phyloP scores from a whole-genome alignment of 164 flowering plant species.

The Platanus orientalis region DNA sequence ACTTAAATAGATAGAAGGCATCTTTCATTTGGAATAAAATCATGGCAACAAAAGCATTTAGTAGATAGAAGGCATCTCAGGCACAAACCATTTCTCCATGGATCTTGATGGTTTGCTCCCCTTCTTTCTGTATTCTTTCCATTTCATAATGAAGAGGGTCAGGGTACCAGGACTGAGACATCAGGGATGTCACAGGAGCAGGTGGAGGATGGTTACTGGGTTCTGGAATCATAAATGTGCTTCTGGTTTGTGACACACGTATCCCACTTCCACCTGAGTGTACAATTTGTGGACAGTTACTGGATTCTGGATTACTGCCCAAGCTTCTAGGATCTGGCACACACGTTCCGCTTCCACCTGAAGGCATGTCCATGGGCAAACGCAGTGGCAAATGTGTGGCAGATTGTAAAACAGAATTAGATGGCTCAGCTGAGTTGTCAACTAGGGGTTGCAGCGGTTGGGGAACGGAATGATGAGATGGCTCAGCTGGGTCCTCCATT shows the following conservation, averaged over 20 bases:
- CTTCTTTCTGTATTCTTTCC: constrained; percentile 44
- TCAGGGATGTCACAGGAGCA: constrained; percentile 15
- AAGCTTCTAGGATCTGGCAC: constrained; percentile 6
- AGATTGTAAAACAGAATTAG: constrained; percentile 1
- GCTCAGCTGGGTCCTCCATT: constrained; percentile 12
- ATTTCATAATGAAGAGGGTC: constrained; percentile 68
- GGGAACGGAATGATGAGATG: constrained; percentile 16
- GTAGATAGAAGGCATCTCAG: constrained; percentile 1
- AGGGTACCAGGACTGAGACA: constrained; percentile 10
- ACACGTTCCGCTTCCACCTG: constrained; percentile 13
- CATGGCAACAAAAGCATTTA: neutral
- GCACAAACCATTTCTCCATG: constrained; percentile 56
- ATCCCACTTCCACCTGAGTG: neutral
- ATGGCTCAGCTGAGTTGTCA: neutral
- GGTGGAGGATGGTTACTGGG: constrained; percentile 13
- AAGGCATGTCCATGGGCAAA: constrained; percentile 1
- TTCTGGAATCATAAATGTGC: constrained; percentile 12
- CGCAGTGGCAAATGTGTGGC: constrained; percentile 1
- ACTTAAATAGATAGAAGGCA: too few relatives aligned
- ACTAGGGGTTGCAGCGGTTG: neutral
- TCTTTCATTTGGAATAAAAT: too few relatives aligned
- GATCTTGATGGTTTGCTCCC: constrained; percentile 28
- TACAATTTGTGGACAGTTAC: constrained; percentile 10
- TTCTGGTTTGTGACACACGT: constrained; percentile 13
- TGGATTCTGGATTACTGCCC: constrained; percentile 13